phyloP scores from a whole-genome alignment of 163 green algal species.

The Smithsoniella earleae region DNA sequence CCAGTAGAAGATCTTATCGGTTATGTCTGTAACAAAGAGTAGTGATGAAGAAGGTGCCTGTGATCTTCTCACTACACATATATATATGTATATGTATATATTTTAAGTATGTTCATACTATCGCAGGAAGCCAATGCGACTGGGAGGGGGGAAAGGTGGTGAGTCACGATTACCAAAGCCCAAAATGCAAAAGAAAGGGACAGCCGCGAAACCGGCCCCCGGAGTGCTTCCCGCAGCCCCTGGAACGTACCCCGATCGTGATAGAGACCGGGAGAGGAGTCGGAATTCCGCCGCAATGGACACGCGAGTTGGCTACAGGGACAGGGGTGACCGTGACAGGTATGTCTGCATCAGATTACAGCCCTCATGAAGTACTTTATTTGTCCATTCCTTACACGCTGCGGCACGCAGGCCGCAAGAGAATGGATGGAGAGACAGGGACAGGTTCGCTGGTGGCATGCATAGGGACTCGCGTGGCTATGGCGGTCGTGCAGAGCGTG shows the following conservation, averaged over 20 bases:
- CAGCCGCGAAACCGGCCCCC: not conserved
- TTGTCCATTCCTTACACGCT: too few relatives aligned
- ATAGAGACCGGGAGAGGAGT: not conserved
- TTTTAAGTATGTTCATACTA: not conserved
- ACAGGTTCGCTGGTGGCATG: not conserved
- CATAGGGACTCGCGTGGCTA: not conserved
- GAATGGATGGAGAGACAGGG: not conserved
- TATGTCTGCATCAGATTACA: not conserved
- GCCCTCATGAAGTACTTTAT: too few relatives aligned
- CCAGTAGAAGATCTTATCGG: too few relatives aligned
- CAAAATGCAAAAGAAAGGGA: constrained; percentile 2
- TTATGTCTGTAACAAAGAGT: not conserved
- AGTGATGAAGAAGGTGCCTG: not conserved
- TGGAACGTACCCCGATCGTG: not conserved
- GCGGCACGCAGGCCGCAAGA: not conserved
- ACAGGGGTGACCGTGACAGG: not conserved
- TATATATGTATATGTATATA: not conserved
- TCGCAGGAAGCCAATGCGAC: constrained; percentile 10
- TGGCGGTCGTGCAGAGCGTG: not conserved
- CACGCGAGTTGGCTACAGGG: not conserved
- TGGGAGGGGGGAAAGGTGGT: constrained; percentile 3
- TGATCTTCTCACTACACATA: not conserved
- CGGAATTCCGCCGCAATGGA: not conserved
- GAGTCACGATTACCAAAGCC: not conserved
- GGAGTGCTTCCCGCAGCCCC: not conserved